Base-by-base conservation (phyloP, 2,329 filamentous ascomycete genomes). In the Alternaria angustiovoidea region DNA sequence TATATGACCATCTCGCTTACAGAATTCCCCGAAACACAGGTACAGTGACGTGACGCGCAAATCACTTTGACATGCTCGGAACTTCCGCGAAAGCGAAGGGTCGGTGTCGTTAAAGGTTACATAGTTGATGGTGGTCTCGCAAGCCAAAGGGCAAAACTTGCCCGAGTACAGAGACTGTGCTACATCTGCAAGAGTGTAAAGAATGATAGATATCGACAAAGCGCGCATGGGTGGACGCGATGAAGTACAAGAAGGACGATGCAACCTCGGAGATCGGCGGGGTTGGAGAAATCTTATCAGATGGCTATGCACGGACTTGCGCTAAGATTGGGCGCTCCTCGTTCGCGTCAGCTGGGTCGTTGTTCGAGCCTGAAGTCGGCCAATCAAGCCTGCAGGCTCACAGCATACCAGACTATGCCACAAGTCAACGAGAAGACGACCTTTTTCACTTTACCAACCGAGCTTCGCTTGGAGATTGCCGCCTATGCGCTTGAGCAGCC, bases 381-480 rank as follows among this genome's bases (percentile, higher is more conserved):
- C 32, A 24, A 22, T 18, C 1, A 49, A n/a, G 7, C 34, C 20
- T 38, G n/a, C 20, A 36, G n/a, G 30, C 32, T 1, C 14, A 34
- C 34, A 36, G 32, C 14, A 14, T 11, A 43, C 7, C 20, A 38
- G 18, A 42, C 22, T 26, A 64, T 54, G 54, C 28, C 53, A 28
- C 26, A 42, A 26, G 18, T 20, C 30, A 16, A 43, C 7, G 14
- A 49, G 20, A 28, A 24, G 18, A 41, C 38, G 24, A 49, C 51
- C 1, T 66, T 78, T 12, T 64, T 79, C 6, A 39, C 59, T 22
- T 66, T 81, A n/a, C 79, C 79, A 2, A 64, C 70, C 2, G 79
- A 81, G 62, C 64, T 81, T 14, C 68, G 75, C 20, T 60, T 76
- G n/a, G 54, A 64, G 2, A 79, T 81, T 20, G 67, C 78, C 30